Conservation (phyloP, 345 rosid genomes). For the Chamaenerion angustifolium region DNA sequence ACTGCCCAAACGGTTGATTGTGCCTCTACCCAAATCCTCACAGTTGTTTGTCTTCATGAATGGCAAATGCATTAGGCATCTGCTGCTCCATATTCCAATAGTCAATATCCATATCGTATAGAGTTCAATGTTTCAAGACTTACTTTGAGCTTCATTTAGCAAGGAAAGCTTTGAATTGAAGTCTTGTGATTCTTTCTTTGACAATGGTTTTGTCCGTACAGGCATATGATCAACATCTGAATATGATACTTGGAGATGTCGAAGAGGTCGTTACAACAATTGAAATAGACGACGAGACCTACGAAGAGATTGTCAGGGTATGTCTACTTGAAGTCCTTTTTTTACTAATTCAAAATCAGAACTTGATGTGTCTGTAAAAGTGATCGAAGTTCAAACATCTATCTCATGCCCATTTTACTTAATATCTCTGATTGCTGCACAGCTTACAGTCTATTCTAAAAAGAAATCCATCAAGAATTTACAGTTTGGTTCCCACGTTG, state of each 20-base stretch:
- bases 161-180: neutral
- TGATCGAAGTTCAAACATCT: neutral
- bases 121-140: too few relatives aligned
- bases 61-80: too few relatives aligned
- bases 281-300: constrained; percentile 98
- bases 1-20: too few relatives aligned
- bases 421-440: too few relatives aligned
- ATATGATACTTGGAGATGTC: constrained; percentile 98
- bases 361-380: neutral
- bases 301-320: constrained; percentile 99
- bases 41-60: too few relatives aligned
- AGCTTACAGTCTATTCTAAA: too few relatives aligned
- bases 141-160: neutral
- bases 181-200: neutral
- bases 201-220: constrained; percentile 14
- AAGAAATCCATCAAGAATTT: too few relatives aligned
- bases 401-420: too few relatives aligned
- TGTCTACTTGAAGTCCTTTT: constrained; percentile 4
- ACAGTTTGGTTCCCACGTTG: too few relatives aligned
- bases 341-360: neutral
- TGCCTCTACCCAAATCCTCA: too few relatives aligned
- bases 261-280: constrained; percentile 91
- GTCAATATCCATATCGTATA: too few relatives aligned
- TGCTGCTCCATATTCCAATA: too few relatives aligned
- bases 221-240: constrained; percentile 99